A percentile compares a stretch with the other conserved stretches of the same genome.
phyloP scores from a whole-genome alignment of 495 filamentous ascomycete species.

The Lophiotrema nucula region DNA sequence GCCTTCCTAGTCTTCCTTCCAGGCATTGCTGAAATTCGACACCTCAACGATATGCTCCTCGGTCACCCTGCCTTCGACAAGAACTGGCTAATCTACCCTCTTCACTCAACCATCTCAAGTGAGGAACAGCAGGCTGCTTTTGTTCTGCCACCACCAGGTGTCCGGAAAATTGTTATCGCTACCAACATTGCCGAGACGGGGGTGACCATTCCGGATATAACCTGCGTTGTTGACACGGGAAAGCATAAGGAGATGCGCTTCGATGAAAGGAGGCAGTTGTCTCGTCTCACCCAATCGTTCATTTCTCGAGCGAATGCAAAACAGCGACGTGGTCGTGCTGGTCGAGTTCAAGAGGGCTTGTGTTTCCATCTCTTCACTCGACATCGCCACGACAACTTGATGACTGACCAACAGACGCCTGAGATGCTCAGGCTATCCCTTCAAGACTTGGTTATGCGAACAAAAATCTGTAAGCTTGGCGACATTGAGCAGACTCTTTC shows the following conservation, averaged over 20 bases:
- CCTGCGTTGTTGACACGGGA: conserved; percentile 89
- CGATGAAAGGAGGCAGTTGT: conserved; percentile 87
- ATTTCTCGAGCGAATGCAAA: conserved; percentile 93
- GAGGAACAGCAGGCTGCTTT: conserved; percentile 95
- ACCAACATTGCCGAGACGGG: conserved; percentile 98
- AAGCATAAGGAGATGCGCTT: conserved; percentile 97
- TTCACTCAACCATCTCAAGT: conserved; percentile 93
- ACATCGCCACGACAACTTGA: conserved; percentile 73
- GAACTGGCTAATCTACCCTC: conserved; percentile 75
- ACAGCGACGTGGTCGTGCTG: conserved; percentile 87
- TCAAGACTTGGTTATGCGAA: conserved; percentile 90
- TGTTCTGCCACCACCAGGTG: conserved; percentile 72
- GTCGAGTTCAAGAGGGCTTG: conserved; percentile 90
- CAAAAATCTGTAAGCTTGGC: conserved; percentile 94
- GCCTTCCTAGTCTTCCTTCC: conserved; percentile 93
- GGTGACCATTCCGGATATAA: conserved; percentile 95
- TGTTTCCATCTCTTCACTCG: conserved; percentile 96
- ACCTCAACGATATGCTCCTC: conserved; percentile 76
- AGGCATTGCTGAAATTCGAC: conserved; percentile 88
- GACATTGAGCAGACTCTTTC: conserved; percentile 83
- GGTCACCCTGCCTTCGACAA: conserved; percentile 66
- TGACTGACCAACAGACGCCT: conserved; percentile 88
- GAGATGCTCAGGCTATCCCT: conserved; percentile 92
- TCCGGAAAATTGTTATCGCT: conserved; percentile 86
- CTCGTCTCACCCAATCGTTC: conserved; percentile 84